Percentiles rank a stretch among this genome's conserved stretches.
Conservation (phyloP, 1,284 basidiomycete genomes). For the Macrocystidia cucumis region DNA sequence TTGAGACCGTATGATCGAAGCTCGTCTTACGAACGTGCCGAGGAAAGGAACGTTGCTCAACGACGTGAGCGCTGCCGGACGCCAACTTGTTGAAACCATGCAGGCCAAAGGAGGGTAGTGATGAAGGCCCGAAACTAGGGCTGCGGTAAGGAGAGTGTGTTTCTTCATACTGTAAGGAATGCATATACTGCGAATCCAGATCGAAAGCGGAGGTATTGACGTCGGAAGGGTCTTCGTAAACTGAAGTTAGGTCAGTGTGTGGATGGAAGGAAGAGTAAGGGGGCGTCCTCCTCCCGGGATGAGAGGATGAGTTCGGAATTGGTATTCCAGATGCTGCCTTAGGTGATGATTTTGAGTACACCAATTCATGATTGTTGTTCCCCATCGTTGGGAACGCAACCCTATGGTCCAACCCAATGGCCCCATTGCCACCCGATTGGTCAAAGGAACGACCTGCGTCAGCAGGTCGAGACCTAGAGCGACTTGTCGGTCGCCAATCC, state of each 20-base stretch:
- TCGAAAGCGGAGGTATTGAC: constrained; percentile 20
- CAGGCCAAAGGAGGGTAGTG: constrained; percentile 53
- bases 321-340: constrained; percentile 32
- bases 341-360: constrained; percentile 15
- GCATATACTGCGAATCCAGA: constrained; percentile 26
- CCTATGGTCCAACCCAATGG: constrained; percentile 28
- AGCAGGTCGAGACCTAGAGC: constrained; percentile 66
- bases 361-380: constrained; percentile 19
- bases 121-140: constrained; percentile 56
- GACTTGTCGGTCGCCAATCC: constrained; percentile 73
- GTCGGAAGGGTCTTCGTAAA: constrained; percentile 46
- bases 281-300: constrained; percentile 31
- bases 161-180: constrained; percentile 28
- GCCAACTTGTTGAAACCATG: constrained; percentile 44
- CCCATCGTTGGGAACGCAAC: constrained; percentile 30
- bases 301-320: constrained; percentile 36
- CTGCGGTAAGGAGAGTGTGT: constrained; percentile 39
- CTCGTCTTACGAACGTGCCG: constrained; percentile 85
- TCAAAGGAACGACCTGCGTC: constrained; percentile 39
- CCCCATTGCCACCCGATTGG: constrained; percentile 26
- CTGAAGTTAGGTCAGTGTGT: constrained; percentile 39
- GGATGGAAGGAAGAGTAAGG: constrained; percentile 15
- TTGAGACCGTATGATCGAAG: constrained; percentile 83
- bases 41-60: constrained; percentile 40
- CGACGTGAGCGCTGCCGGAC: constrained; percentile 9